phyloP scores from a whole-genome alignment of 805 yeast species.

The Lachancea dasiensis region DNA sequence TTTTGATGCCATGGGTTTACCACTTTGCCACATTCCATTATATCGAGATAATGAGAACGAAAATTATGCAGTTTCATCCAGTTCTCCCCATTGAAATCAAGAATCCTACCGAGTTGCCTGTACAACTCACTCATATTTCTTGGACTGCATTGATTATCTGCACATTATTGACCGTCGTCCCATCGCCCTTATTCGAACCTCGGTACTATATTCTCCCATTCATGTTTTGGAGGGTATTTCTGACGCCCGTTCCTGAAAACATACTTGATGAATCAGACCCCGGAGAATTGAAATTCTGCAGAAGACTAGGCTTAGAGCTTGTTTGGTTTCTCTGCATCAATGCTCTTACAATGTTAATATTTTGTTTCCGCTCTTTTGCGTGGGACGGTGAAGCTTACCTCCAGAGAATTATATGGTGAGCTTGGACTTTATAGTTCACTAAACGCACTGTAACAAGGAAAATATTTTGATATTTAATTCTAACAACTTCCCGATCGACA shows the following conservation, averaged over 20 bases:
- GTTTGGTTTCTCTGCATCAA: conserved; percentile 58
- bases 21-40: conserved; percentile 48
- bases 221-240: conserved; percentile 62
- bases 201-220: conserved; percentile 84
- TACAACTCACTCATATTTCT: conserved; percentile 41
- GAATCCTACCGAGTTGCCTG: conserved; percentile 32
- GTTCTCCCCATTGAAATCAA: conserved; percentile 35
- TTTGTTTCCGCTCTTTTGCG: conserved; percentile 52
- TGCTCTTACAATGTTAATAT: conserved; percentile 45
- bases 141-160: conserved; percentile 48
- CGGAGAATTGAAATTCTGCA: conserved; percentile 21
- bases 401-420: conserved; percentile 87
- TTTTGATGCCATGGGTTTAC: conserved; percentile 58
- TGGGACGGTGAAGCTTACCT: conserved; percentile 58
- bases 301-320: conserved; percentile 48
- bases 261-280: conserved; percentile 19
- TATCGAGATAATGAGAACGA: conserved; percentile 32
- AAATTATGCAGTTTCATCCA: conserved; percentile 34
- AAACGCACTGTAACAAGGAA: no score
- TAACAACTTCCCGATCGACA: not conserved
- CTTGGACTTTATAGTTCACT: no score
- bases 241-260: conserved; percentile 36
- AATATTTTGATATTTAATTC: no score
- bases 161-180: conserved; percentile 57
- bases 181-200: conserved; percentile 92